Base-by-base conservation (phyloP, 306 rosid genomes). In the Cyclanthera cordifolia region DNA sequence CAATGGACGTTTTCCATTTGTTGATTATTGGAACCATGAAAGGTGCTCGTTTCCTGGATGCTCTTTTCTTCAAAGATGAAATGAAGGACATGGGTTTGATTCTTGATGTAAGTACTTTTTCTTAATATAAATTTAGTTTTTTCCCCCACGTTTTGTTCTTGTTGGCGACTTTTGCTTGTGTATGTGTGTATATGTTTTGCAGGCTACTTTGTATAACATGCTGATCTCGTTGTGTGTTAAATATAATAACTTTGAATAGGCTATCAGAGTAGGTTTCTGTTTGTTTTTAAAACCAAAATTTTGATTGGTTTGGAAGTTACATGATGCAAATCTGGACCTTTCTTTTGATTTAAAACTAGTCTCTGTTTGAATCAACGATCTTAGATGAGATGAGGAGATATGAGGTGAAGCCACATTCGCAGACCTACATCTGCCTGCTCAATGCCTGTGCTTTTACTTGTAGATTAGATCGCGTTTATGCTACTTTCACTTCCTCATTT, bases 391-490 rank as follows among this genome's bases (percentile, higher is more conserved):
- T 90, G 96, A 90, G 86, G 84, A 76, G 59, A 63, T 58, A 72
- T 78, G 88, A 87, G 55, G 86, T 87, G 76, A 88, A 88, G 85
- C 96, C 99, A 54, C 84, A 76, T 79, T 81, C 81, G n/a, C 95
- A 86, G 71, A 90, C 96, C 49, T 93, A 80, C 75, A 70, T 86
- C 78, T 93, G 96, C 80, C 86, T 93, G 69, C 86, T 93, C n/a
- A 80, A 90, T 76, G 88, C 96, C 51, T 93, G 94, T 74, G 99
- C 99, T 53, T 83, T 91, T 14, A 73, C 83, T 58, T 96, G 95
- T 65, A 85, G 91, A 53, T 20, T 86, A 49, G 96, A 93, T 79
- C 83, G 77, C 80, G 99, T 85, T 95, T 93, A 93, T 80, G 95
- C 52, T 68, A 20, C 79, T 72, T 30, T 56, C 27, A 4, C 67